Evolutionary conservation across 352 stramenopile species (phyloP).

Genomic region (Globisporangium paddicum): DNA sequence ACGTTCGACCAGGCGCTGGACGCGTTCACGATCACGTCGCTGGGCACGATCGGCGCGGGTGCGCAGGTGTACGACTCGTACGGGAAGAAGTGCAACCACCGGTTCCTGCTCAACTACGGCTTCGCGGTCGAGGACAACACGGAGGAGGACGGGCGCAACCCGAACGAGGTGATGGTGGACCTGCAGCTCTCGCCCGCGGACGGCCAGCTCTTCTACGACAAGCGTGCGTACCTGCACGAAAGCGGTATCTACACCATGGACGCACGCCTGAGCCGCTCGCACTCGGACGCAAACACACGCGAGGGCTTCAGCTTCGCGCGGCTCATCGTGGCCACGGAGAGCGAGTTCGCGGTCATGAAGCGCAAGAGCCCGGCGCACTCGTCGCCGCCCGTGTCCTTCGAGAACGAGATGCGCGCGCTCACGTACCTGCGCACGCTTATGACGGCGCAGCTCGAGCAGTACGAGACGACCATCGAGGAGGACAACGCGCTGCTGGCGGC

Average conservation of each 20-base stretch:
- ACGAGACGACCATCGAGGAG: constrained; percentile 84
- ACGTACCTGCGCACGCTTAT: constrained; percentile 71
- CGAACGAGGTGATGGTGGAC: constrained; percentile 95
- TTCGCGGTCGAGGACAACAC: constrained; percentile 99
- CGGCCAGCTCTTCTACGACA: constrained; percentile 81
- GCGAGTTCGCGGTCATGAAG: constrained; percentile 85
- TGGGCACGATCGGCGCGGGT: constrained; percentile 68
- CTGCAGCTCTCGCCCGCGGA: constrained; percentile 61
- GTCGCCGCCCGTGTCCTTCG: constrained; percentile 78
- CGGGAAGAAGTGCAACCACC: constrained; percentile 99
- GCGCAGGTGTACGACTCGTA: constrained; percentile 99
- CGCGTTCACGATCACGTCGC: constrained; percentile 88
- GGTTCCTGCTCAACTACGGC: constrained; percentile 99
- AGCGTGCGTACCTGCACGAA: constrained; percentile 79
- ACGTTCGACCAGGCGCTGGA: constrained; percentile 83
- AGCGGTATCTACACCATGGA: constrained; percentile 87
- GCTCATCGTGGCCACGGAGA: constrained; percentile 76
- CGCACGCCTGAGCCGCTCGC: constrained; percentile 76
- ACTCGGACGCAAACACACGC: constrained; percentile 81
- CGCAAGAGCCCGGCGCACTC: constrained; percentile 71
- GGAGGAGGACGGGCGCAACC: constrained; percentile 97
- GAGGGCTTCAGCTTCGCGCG: constrained; percentile 85
- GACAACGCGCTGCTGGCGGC: constrained; percentile 80
- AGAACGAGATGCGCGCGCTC: constrained; percentile 78
- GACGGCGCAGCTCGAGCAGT: constrained; percentile 75